phyloP scores from a whole-genome alignment of 148 eudicot species.

The Rhododendron simsii region DNA sequence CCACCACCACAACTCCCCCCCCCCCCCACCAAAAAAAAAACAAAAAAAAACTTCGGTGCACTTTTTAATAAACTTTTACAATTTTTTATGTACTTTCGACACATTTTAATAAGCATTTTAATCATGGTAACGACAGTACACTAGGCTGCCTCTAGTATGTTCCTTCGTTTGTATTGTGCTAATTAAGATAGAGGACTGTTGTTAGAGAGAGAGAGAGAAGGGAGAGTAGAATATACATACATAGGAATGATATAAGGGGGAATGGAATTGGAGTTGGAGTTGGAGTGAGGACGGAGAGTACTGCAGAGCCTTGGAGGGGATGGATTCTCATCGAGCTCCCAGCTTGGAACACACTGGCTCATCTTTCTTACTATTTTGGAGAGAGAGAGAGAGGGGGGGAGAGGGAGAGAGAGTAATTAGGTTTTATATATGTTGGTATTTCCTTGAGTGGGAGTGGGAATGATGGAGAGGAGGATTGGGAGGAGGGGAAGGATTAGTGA shows the following conservation, averaged over 20 bases:
- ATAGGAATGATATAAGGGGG: constrained; percentile 27
- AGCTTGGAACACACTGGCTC: constrained; percentile 69
- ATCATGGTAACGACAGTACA: too few species aligned
- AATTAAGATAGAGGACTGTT: not conserved
- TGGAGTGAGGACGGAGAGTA: constrained; percentile 18
- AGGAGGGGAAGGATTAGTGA: not conserved
- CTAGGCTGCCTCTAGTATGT: too few species aligned
- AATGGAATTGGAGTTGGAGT: constrained; percentile 33
- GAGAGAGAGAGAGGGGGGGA: not conserved
- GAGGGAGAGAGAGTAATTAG: not conserved
- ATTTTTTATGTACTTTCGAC: too few species aligned
- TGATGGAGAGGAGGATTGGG: not conserved
- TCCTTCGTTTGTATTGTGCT: too few species aligned
- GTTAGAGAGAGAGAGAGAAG: not conserved
- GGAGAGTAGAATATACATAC: constrained; percentile 15
- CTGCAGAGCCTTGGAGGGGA: constrained; percentile 11
- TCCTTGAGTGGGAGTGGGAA: not conserved
- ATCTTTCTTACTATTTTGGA: constrained; percentile 14
- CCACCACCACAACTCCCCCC: too few species aligned
- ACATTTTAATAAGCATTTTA: too few species aligned
- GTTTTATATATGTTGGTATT: not conserved
- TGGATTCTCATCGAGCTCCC: constrained; percentile 40
- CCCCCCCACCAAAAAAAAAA: too few species aligned
- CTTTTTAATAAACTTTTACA: too few species aligned
- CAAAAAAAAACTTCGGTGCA: too few species aligned